Evolutionary conservation across 768 basidiomycete species (phyloP).

Genomic region (Cystobasidium ongulense): DNA sequence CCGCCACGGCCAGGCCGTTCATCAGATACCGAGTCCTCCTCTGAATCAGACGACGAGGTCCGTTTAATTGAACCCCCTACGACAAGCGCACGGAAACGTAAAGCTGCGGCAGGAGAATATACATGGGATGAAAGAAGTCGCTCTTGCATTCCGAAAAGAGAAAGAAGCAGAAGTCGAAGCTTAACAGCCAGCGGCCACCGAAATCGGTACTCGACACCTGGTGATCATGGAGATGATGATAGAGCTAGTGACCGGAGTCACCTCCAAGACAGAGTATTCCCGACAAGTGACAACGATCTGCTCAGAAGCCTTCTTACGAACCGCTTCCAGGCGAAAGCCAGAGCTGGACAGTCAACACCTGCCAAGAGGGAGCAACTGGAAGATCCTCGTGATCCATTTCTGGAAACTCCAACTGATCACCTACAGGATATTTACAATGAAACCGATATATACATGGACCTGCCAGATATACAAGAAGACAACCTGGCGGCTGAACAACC

Average conservation of each 20-base stretch:
- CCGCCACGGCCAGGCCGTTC: not conserved
- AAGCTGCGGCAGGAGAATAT: conserved; percentile 18
- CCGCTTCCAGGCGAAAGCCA: not conserved
- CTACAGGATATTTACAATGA: not conserved
- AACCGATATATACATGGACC: not conserved
- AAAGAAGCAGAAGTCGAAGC: conserved; percentile 25
- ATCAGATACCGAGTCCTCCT: not conserved
- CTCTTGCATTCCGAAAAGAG: conserved; percentile 6
- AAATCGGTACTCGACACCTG: not conserved
- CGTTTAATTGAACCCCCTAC: not conserved
- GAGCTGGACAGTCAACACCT: not conserved
- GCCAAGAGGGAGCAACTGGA: not conserved
- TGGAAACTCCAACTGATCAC: not conserved
- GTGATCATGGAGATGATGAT: not conserved
- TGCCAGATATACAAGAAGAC: not conserved
- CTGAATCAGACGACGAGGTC: conserved; percentile 5
- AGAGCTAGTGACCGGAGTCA: not conserved
- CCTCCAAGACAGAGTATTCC: not conserved
- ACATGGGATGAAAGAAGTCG: conserved; percentile 20
- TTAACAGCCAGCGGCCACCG: not conserved
- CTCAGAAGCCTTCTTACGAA: not conserved
- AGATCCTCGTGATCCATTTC: not conserved
- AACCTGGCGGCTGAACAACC: not conserved
- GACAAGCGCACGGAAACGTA: not conserved
- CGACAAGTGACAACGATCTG: not conserved